Evolutionary conservation across 768 basidiomycete genomes (phyloP).

Genomic region (Mycena crocata): DNA sequence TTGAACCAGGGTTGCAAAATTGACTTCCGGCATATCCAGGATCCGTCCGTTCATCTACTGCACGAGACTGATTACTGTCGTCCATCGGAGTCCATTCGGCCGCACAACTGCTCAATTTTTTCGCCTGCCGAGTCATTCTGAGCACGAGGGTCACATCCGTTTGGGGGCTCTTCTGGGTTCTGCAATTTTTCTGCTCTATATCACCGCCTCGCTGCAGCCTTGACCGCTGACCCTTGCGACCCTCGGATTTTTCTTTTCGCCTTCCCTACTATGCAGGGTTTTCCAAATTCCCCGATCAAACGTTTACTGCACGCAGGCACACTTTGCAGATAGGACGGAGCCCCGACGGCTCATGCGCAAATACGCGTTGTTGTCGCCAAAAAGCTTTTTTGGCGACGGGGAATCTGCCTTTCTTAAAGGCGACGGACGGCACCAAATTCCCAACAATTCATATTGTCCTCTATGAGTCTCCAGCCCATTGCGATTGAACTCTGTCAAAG

Average conservation of each 20-base stretch:
- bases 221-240: constrained; percentile 1
- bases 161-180: neutral
- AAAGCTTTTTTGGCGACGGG: constrained; percentile 31
- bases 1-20: neutral
- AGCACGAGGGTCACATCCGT: neutral
- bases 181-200: too few species aligned
- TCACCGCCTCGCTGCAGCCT: too few species aligned
- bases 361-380: constrained; percentile 1
- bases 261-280: neutral
- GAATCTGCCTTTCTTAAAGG: constrained; percentile 20
- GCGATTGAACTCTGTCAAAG: constrained; percentile 50
- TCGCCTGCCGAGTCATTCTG: neutral
- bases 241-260: neutral
- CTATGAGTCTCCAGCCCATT: constrained; percentile 47
- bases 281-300: constrained; percentile 22
- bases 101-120: too few species aligned
- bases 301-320: neutral
- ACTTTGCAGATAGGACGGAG: constrained; percentile 15
- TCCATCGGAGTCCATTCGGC: neutral
- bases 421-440: neutral
- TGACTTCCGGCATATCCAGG: constrained; percentile 1
- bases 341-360: neutral
- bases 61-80: constrained; percentile 24
- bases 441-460: constrained; percentile 38
- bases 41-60: constrained; percentile 22